Evolutionary conservation across 2,329 filamentous ascomycete species (phyloP).

Genomic region (Beauveria sp.): DNA sequence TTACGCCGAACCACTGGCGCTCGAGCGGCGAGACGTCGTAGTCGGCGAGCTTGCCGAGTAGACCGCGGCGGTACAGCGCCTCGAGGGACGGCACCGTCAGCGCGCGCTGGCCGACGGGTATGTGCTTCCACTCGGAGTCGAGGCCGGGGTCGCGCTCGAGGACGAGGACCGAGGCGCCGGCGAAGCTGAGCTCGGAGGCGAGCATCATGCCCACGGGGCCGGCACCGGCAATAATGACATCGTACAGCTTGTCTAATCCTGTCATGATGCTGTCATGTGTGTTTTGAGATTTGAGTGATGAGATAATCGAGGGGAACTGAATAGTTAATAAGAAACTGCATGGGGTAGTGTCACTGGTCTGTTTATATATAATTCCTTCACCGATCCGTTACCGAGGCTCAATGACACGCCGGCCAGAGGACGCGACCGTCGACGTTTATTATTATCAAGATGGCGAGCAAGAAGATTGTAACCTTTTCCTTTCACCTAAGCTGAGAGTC

Average conservation of each 20-base stretch:
- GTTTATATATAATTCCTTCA: background rate
- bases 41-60: constrained; percentile 23
- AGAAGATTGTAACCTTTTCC: background rate
- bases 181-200: constrained; percentile 28
- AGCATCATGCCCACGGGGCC: constrained; percentile 29
- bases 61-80: constrained; percentile 29
- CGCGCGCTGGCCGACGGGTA: constrained; percentile 22
- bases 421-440: background rate
- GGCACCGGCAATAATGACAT: constrained; percentile 28
- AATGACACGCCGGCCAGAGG: background rate
- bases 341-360: no score
- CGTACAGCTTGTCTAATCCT: constrained; percentile 17
- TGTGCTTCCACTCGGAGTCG: constrained; percentile 20
- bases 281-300: background rate
- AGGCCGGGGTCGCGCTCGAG: constrained; percentile 21
- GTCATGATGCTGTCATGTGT: background rate
- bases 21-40: constrained; percentile 12
- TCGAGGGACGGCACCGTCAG: constrained; percentile 28
- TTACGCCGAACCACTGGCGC: constrained; percentile 12
- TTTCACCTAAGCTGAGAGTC: background rate
- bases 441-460: background rate
- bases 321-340: no score
- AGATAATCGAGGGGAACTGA: no score
- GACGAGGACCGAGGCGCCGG: constrained; percentile 26
- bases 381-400: background rate